A percentile compares a stretch with the other conserved stretches of the same genome.
Conservation (phyloP, 208 protist genomes). For the Leishmania amazonensis region DNA sequence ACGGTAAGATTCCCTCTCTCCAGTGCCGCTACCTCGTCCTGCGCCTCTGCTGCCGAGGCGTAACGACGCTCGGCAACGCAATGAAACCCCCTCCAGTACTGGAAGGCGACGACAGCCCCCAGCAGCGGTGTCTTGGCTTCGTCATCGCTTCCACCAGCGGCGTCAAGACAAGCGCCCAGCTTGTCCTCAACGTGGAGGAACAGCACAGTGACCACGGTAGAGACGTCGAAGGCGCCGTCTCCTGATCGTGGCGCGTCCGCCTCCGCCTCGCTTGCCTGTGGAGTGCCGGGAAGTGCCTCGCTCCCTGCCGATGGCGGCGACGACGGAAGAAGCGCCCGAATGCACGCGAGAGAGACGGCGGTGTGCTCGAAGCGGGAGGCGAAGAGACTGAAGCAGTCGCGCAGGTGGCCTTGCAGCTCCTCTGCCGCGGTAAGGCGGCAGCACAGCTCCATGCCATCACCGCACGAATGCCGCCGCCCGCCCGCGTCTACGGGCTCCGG, state of each 20-base stretch:
- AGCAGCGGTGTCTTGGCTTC: background rate
- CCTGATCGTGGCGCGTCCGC: background rate
- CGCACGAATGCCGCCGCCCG: background rate
- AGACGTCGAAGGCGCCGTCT: background rate
- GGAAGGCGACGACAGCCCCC: constrained; percentile 22
- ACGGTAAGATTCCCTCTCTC: background rate
- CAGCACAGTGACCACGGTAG: constrained; percentile 11
- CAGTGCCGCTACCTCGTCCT: background rate
- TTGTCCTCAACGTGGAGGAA: constrained; percentile 6
- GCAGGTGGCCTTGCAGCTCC: constrained; percentile 50
- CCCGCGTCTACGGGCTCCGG: background rate
- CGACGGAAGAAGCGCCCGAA: background rate
- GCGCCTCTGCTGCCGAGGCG: constrained; percentile 2
- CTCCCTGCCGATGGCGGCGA: background rate
- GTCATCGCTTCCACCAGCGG: background rate
- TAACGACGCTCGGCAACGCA: constrained; percentile 16
- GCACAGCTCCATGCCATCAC: background rate
- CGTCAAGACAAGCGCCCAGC: background rate
- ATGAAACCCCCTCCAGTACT: constrained; percentile 20
- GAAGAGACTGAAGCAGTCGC: constrained; percentile 50
- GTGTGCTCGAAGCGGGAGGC: constrained; percentile 18
- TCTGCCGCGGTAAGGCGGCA: constrained; percentile 28
- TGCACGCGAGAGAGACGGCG: constrained; percentile 3
- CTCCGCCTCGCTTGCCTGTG: background rate
- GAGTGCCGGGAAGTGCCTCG: background rate